phyloP scores from a whole-genome alignment of 2,329 filamentous ascomycete genomes.

The Claviceps maximensis region DNA sequence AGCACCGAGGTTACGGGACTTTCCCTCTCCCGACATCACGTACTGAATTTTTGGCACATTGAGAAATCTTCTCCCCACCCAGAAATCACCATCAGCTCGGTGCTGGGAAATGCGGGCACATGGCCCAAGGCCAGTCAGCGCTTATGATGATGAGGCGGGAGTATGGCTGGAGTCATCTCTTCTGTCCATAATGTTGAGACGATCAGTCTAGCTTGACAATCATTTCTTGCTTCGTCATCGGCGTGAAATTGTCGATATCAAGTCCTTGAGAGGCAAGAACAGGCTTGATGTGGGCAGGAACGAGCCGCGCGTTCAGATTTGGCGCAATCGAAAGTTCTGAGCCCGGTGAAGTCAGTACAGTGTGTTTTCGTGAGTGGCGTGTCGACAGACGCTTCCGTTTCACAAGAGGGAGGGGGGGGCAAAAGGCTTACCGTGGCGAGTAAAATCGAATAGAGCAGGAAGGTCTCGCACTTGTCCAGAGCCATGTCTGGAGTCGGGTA shows the following conservation, averaged over 20 bases:
- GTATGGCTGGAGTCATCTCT: slow-evolving; percentile 20
- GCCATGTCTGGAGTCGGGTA: slow-evolving; percentile 88
- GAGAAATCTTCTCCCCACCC: slow-evolving; percentile 8
- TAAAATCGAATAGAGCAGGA: slow-evolving; percentile 84
- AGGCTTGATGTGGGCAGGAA: slow-evolving; percentile 69
- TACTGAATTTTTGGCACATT: slow-evolving; percentile 14
- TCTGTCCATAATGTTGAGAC: slow-evolving; percentile 8
- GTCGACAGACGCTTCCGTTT: background rate
- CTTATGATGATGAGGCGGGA: slow-evolving; percentile 15
- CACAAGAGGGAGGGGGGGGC: background rate
- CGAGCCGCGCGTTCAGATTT: slow-evolving; percentile 72
- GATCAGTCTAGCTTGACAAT: slow-evolving; percentile 89
- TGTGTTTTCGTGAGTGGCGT: background rate
- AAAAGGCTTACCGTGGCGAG: slow-evolving; percentile 64
- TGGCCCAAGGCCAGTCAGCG: slow-evolving; percentile 18
- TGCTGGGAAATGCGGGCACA: slow-evolving; percentile 14
- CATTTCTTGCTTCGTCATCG: slow-evolving; percentile 90
- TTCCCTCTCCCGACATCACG: slow-evolving; percentile 15
- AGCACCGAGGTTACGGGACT: slow-evolving; percentile 18
- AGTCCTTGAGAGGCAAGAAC: slow-evolving; percentile 64
- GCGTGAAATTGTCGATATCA: slow-evolving; percentile 88
- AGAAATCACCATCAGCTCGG: slow-evolving; percentile 15
- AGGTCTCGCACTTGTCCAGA: slow-evolving; percentile 69
- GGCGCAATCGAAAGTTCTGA: slow-evolving; percentile 93
- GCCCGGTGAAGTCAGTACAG: background rate